These are phyloP conservation scores for Reutealis trisperma DNA, from an alignment of 345 rosid genomes.

Conservation along the genomic window DNA sequence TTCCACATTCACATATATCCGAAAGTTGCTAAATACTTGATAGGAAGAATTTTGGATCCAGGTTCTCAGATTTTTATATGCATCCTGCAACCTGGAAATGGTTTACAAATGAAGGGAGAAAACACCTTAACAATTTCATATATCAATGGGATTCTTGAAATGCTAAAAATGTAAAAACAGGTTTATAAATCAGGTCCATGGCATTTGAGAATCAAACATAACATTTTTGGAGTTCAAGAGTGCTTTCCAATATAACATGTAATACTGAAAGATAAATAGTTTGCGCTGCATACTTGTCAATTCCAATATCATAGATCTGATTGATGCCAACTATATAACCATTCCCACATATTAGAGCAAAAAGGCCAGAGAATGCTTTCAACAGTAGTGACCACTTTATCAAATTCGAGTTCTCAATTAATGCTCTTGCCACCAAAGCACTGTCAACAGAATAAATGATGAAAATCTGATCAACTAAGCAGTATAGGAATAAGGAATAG, in stretches of 20 bases:
- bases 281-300: constrained; percentile 74
- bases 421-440: constrained; percentile 85
- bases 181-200: not conserved
- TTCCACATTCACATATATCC: not conserved
- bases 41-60: not conserved
- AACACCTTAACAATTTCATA: not conserved
- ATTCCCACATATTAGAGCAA: constrained; percentile 91
- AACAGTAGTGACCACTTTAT: constrained; percentile 81
- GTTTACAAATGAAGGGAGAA: not conserved
- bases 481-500: not conserved
- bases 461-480: constrained; percentile 7
- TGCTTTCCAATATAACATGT: constrained; percentile 8
- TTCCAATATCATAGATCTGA: constrained; percentile 93
- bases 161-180: not conserved
- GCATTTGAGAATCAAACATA: not conserved
- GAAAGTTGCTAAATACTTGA: not conserved
- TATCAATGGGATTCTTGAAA: not conserved
- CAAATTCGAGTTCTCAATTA: constrained; percentile 76
- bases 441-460: constrained; percentile 43
- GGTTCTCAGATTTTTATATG: not conserved
- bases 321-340: constrained; percentile 99
- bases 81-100: not conserved
- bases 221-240: constrained; percentile 2
- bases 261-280: not conserved
- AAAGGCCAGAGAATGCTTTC: constrained; percentile 81